Evolutionary conservation across 768 basidiomycete species (phyloP), one percentile per base, ranked within the genome.

Genomic region (Steccherinum ochraceum): DNA sequence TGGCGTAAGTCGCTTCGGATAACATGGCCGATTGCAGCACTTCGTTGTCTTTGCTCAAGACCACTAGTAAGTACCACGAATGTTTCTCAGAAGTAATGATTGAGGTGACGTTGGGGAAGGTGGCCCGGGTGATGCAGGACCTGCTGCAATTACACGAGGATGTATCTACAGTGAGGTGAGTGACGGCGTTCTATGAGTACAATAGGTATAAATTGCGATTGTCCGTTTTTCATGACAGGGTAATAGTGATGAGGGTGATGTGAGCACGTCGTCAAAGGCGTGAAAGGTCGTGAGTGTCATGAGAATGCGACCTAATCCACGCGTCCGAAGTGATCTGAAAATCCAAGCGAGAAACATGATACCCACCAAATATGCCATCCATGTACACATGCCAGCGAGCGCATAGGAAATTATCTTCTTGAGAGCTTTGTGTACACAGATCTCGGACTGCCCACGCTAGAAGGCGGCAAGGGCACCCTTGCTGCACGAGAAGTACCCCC

Each of bases 371-470:
- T 16, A 35, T 16, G 16, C 16, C 30, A 7, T 35, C 30, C 30
- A 7, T 35, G 30, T 35, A 7, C 16, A 7, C 30, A 7, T 16
- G 7, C 30, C 7, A 35, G 30, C 30, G 16, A 16, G 30, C 30
- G 16, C 7, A 35, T 16, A 35, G 30, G 30, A 7, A 35, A 16
- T 7, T 7, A 35, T 35, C 19, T 43, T 11, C 41, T n/a, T 10
- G 41, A 43, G 10, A 19, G 7, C 41, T 23, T 43, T 18, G 55
- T 56, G 35, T 56, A 56, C 18, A 47, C 26, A 12, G 51, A 52
- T 1, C 55, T 46, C 12, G 55, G 55, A 27, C 55, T 56, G 23
- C 55, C 55, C 7, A 49, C 55, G 18, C 39, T 56, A 3, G 55
- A 56, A 16, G 46, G 30, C 30, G 52, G 52, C 40, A 53, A 25